Evolutionary conservation across 139 green algal species (phyloP).

Genomic region (Chlorella ohadii): DNA sequence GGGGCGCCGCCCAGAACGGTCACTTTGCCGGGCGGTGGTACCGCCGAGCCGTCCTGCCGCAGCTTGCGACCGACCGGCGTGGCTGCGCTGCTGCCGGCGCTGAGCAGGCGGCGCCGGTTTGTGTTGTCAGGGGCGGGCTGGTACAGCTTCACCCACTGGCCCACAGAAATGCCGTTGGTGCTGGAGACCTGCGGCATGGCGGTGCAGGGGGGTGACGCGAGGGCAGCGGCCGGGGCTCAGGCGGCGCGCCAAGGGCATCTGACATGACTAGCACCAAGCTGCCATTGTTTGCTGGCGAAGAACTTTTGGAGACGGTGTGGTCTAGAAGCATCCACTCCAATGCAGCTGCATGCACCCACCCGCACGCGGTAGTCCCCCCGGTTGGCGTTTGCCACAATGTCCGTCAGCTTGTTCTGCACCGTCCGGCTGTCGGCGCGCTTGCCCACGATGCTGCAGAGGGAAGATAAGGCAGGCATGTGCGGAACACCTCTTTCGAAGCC

Average conservation of each 20-base stretch:
- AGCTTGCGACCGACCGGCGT: background rate
- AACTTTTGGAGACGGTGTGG: too few species aligned
- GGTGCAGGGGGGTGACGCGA: too few species aligned
- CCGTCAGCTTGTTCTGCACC: background rate
- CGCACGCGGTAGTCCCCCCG: background rate
- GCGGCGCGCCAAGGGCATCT: too few species aligned
- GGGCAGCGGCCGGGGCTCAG: too few species aligned
- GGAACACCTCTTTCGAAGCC: too few species aligned
- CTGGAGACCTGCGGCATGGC: conserved; percentile 5
- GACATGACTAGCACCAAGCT: too few species aligned
- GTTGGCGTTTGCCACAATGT: conserved; percentile 2
- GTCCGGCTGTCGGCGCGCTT: conserved; percentile 8
- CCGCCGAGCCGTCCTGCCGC: background rate
- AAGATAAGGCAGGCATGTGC: background rate
- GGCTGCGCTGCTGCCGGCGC: background rate
- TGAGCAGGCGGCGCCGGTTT: background rate
- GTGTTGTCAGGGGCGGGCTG: conserved; percentile 13
- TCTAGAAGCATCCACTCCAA: too few species aligned
- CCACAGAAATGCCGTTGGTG: background rate
- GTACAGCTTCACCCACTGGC: conserved; percentile 24
- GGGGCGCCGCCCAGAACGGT: background rate
- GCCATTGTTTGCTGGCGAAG: too few species aligned
- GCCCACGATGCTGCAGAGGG: background rate
- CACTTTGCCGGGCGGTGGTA: background rate
- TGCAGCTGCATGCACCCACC: too few species aligned